Percentiles rank a stretch among this genome's conserved stretches.
Evolutionary conservation across 2,329 filamentous ascomycete genomes (phyloP).

Genomic region (Metarhizium sp.): DNA sequence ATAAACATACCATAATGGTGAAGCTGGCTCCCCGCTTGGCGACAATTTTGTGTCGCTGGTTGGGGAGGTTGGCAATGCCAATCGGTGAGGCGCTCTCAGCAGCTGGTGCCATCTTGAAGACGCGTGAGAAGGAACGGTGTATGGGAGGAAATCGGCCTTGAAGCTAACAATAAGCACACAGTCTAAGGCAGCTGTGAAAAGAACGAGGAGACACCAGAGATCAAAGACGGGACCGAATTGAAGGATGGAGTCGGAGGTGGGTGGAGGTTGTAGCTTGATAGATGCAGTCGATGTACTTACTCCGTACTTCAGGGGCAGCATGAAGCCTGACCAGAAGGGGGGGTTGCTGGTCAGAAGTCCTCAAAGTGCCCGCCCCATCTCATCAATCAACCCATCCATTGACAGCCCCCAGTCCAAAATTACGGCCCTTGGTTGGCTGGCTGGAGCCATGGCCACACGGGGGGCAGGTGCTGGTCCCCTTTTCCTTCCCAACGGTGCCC

Average conservation of each 20-base stretch:
- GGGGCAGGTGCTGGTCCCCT: conserved; percentile 10
- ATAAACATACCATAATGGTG: conserved; percentile 79
- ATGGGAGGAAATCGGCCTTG: not conserved
- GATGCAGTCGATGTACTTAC: conserved; percentile 13
- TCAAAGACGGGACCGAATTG: conserved; percentile 5
- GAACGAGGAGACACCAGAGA: not conserved
- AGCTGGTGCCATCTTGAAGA: conserved; percentile 45
- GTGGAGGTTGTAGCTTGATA: conserved; percentile 6
- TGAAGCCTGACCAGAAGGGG: conserved; percentile 10
- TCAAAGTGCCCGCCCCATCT: not conserved
- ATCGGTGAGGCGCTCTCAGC: conserved; percentile 57
- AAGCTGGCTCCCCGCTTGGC: conserved; percentile 88
- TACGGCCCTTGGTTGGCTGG: conserved; percentile 17
- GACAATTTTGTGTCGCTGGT: conserved; percentile 68
- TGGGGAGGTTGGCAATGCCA: conserved; percentile 66
- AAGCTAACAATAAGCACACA: conserved; percentile 4
- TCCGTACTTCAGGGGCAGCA: conserved; percentile 21
- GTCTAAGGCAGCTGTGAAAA: conserved; percentile 6
- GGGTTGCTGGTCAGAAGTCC: conserved; percentile 9
- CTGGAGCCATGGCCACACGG: conserved; percentile 1
- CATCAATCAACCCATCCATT: not conserved
- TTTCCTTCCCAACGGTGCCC: conserved; percentile 8
- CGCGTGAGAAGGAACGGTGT: conserved; percentile 5
- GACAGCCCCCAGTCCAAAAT: conserved; percentile 10
- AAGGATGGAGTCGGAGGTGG: conserved; percentile 7